Percentiles rank a stretch among this genome's conserved stretches.
These are phyloP conservation scores for Berberis thunbergii DNA, from an alignment of 164 flowering plant species.

Conservation along the genomic window DNA sequence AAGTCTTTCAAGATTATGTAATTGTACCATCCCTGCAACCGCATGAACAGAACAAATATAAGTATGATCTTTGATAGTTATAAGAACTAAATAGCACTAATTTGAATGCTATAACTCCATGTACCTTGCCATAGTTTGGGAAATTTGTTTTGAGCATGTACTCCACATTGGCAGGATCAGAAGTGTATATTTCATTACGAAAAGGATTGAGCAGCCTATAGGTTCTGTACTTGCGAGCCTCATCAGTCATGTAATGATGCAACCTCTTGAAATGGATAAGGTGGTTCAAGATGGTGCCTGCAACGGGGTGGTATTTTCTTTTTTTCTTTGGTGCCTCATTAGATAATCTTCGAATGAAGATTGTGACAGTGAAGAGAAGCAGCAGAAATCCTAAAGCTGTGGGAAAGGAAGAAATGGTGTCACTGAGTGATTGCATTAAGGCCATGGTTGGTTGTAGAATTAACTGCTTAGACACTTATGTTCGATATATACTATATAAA, in stretches of 20 bases:
- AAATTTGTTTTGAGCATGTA: slow-evolving; percentile 16
- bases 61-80: no score
- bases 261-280: slow-evolving; percentile 46
- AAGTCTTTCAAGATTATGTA: slow-evolving; percentile 33
- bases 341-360: not conserved
- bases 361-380: not conserved
- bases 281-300: slow-evolving; percentile 47
- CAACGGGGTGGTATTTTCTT: slow-evolving; percentile 43
- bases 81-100: no score
- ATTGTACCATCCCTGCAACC: slow-evolving; percentile 30
- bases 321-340: slow-evolving; percentile 2
- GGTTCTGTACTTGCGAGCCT: slow-evolving; percentile 40
- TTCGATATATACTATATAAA: not conserved
- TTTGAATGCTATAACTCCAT: not conserved
- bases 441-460: not conserved
- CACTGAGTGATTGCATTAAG: slow-evolving; percentile 3
- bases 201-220: slow-evolving; percentile 23
- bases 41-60: not conserved
- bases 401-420: not conserved
- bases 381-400: slow-evolving; percentile 7
- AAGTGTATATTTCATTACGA: slow-evolving; percentile 11
- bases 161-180: slow-evolving; percentile 17
- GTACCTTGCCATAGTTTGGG: slow-evolving; percentile 14
- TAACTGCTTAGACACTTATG: not conserved
- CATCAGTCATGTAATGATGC: slow-evolving; percentile 54